Evolutionary conservation across 2,329 filamentous ascomycete species (phyloP).

Genomic region (Akanthomyces lecanii): DNA sequence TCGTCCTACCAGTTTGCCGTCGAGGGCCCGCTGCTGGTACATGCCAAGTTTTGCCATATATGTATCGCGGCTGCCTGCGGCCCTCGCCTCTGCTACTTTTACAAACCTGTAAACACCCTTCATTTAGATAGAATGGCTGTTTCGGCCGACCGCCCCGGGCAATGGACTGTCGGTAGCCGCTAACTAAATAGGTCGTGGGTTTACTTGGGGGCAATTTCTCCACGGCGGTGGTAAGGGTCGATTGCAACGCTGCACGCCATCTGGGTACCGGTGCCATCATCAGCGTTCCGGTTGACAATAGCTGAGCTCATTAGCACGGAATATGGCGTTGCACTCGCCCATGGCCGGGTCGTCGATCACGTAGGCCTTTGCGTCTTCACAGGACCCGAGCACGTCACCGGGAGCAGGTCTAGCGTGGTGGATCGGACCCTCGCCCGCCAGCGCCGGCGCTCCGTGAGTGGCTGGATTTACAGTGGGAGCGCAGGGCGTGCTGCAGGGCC

Average conservation of each 20-base stretch:
- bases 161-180: neutral
- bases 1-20: no score
- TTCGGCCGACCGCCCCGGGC: constrained; percentile 13
- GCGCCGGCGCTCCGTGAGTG: constrained; percentile 13
- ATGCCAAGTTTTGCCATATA: no score
- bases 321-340: neutral
- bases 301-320: constrained; percentile 8
- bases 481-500: neutral
- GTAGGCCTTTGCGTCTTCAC: constrained; percentile 10
- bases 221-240: neutral
- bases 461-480: neutral
- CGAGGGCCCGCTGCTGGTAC: no score
- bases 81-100: no score
- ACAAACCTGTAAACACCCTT: no score
- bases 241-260: neutral
- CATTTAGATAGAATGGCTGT: neutral
- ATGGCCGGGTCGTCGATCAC: constrained; percentile 8
- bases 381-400: constrained; percentile 17
- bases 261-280: neutral
- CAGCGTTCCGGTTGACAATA: neutral
- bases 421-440: constrained; percentile 17
- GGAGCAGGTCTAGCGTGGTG: constrained; percentile 14
- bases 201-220: neutral
- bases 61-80: no score
- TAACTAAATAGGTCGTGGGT: no score